Base-by-base conservation (phyloP, 352 stramenopile genomes). In the Pythium apleroticum region DNA sequence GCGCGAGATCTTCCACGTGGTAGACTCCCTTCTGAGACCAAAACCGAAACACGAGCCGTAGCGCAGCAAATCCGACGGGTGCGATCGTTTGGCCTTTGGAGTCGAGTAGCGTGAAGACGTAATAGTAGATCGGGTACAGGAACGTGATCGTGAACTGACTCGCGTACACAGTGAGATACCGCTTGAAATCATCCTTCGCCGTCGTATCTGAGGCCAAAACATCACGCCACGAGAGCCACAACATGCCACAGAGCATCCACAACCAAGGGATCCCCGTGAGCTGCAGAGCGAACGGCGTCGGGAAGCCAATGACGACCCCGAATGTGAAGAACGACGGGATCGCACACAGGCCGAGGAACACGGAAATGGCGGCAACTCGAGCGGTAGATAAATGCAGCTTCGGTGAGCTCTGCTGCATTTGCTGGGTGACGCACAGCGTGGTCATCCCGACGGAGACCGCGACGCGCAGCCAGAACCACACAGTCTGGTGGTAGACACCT, bases 31-130 rank as follows among this genome's bases (percentile, higher is more conserved):
- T 19, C 39, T 52, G 12, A 22, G 45, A 28, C 25, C 27, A 46
- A 39, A 60, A 55, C 25, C 52, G 50, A n/a, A 60, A 60, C 6
- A 49, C 37, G 12, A 66, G 49, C 39, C 59, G 59, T 4, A 66
- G 24, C 2, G 55, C 11, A 3, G 60, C 27, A 10, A 66, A 50
- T 3, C 28, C 15, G 22, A 56, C n/a, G 1, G 59, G 43, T 6
- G 50, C 22, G 6, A 52, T 30, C 4, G 49, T 53, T 28, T 57
- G 59, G 4, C 12, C 15, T 5, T 14, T 27, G 7, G n/a, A 15
- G n/a, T n/a, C 17, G 1, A 59, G 35, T 7, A 30, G 19, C 9
- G 22, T 41, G 52, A 60, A 66, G 24, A 60, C 10, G 27, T 53
- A 39, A 50, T 57, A 49, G 27, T 52, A 56, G 1, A 31, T 50